A percentile compares a stretch with the other conserved stretches of the same genome.
phyloP scores from a whole-genome alignment of 805 yeast genomes.

The Jamesozyma lodderae region DNA sequence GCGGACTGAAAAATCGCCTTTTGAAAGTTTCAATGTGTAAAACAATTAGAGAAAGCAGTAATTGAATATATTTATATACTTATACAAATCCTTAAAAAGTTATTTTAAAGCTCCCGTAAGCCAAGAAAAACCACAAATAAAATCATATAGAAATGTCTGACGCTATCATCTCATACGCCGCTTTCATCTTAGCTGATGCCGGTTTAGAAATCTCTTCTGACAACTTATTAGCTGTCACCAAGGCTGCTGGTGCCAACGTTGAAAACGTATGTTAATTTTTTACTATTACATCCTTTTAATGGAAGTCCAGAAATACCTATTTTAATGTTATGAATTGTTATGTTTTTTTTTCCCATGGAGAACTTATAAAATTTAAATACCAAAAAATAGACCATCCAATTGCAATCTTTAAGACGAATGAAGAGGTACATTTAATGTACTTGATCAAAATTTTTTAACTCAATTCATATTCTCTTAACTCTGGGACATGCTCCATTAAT shows the following conservation, averaged over 20 bases:
- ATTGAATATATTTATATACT: background rate
- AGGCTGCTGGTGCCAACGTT: constrained; percentile 72
- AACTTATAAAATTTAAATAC: too few species aligned
- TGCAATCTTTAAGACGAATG: too few species aligned
- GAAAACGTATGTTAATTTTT: constrained; percentile 36
- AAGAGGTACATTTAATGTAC: too few species aligned
- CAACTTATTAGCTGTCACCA: constrained; percentile 61
- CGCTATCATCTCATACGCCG: constrained; percentile 94
- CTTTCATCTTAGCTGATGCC: constrained; percentile 96
- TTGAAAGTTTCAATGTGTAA: too few species aligned
- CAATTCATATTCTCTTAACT: too few species aligned
- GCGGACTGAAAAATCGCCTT: too few species aligned
- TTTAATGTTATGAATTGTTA: background rate
- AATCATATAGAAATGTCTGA: constrained; percentile 57
- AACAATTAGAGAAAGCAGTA: too few species aligned
- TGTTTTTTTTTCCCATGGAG: background rate
- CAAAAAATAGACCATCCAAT: too few species aligned
- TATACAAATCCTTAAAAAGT: background rate
- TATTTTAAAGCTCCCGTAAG: constrained; percentile 1
- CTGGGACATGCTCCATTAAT: too few species aligned
- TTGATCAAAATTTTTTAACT: too few species aligned
- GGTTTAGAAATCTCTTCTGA: constrained; percentile 86
- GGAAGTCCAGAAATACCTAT: too few species aligned
- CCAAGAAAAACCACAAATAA: background rate
- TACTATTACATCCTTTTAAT: too few species aligned